Base-by-base conservation (phyloP, 2,329 filamentous ascomycete species). In the Pseudogymnoascus sp. region DNA sequence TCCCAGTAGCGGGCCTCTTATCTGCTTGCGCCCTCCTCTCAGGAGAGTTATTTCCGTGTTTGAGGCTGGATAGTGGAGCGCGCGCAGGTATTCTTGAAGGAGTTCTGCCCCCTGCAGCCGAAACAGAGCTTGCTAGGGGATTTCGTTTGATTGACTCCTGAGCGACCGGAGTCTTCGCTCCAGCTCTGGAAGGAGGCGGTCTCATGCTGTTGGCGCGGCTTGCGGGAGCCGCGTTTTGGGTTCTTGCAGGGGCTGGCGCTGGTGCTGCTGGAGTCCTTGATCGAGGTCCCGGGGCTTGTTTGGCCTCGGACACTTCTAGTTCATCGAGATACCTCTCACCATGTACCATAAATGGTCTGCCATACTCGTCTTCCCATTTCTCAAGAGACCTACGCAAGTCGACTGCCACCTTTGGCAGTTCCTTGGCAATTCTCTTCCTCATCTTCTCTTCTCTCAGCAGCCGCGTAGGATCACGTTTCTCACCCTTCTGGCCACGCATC, bases 371-470 rank as follows among this genome's bases (percentile, higher is more conserved):
- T 74, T 99, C 95, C 87, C 91, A 99, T 53, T 82, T 79, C 73
- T 93, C 90, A 28, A 99, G 82, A n/a, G 84, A 82, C 74, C 88
- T 93, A 67, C 85, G 84, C 64, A 99, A 78, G n/a, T 98, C 92
- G 0, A 83, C 83, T 64, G 93, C 88, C 46, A 99, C 83, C 78
- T 96, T 98, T 63, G 95, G 95, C 31, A 99, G 80, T 72, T 99
- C 95, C 76, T 98, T 99, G 26, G 93, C 84, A 66, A 99, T 97
- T 64, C 93, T 85, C 84, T 99, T 99, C 65, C 95, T 87, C 91
- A 96, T 96, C 83, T 98, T 99, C 78, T 99, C 95, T 73, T 99
- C 95, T 31, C 95, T 85, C 61, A 99, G 81, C 14, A 99, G 82
- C 77, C 96, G 95, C 60, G 92, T 93, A 2, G 95, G 95, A 72